Base-by-base conservation (phyloP, 2,329 filamentous ascomycete genomes). In the Dothidotthia symphoricarpi region DNA sequence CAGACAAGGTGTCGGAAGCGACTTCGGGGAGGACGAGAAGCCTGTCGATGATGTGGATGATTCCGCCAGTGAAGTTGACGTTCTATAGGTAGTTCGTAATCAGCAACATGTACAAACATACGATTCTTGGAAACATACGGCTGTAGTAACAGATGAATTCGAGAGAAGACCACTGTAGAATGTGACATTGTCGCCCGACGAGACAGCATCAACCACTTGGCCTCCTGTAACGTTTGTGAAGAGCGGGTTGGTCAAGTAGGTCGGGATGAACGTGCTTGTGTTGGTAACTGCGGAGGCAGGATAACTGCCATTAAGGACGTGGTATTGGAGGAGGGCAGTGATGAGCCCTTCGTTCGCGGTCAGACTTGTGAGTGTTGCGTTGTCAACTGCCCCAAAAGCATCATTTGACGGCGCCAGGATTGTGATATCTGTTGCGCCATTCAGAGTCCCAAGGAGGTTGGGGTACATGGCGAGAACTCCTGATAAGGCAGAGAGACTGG, bases 151-250 rank as follows among this genome's bases (percentile, higher is more conserved):
- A 10, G 69, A 72, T 1, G 75, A 68, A 30, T 72, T 73, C 26
- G 69, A 57, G 34, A 73, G 70, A 6, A 79, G 55, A 1, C 78
- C 81, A 15, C 74, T 77, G 58, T 70, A 73, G 57, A 82, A 70
- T 1, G 68, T 67, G 2, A 76, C 72, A 5, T 69, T 68, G 19
- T 66, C 63, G 28, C 72, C 68, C 4, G 61, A 38, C 3, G 53
- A 43, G n/a, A 67, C 49, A 4, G 69, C 69, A 43, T 78, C 68
- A 3, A 83, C 72, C 8, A 76, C 69, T 57, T 84, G 81, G 2
- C 79, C 80, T 24, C 73, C 76, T 3, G 77, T 79, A 9, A 84
- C 73, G 39, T 81, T 81, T 47, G 75, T 68, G 56, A 75, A 83
- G 0, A 69, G 64, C 15, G 66, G 34, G 46, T 78, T 73, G 13